Evolutionary conservation across 2,329 filamentous ascomycete genomes (phyloP).

Genomic region (Monosporascus ibericus): DNA sequence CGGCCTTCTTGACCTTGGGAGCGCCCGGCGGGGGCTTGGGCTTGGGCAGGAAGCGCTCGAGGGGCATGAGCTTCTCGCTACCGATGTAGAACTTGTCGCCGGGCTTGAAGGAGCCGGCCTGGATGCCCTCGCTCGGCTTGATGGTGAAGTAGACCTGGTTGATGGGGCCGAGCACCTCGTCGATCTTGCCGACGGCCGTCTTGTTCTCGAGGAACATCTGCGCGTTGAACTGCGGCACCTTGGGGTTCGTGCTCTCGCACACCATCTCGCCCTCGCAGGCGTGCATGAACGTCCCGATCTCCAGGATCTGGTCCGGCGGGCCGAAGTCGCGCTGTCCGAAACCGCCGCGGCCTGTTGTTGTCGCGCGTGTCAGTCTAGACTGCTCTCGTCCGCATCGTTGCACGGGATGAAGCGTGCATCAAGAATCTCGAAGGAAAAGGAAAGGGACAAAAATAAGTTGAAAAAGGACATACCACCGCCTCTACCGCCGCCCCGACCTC

Average conservation of each 20-base stretch:
- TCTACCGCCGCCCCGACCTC: slow-evolving; percentile 19
- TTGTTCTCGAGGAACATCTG: slow-evolving; percentile 99
- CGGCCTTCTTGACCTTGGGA: slow-evolving; percentile 58
- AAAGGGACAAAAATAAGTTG: neutral
- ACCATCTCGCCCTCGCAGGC: slow-evolving; percentile 97
- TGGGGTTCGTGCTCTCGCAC: slow-evolving; percentile 89
- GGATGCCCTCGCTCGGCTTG: slow-evolving; percentile 94
- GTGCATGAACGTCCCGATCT: slow-evolving; percentile 93
- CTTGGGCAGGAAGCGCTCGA: slow-evolving; percentile 95
- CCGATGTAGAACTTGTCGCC: slow-evolving; percentile 98
- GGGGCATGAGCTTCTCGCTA: slow-evolving; percentile 85
- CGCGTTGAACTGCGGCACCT: slow-evolving; percentile 98
- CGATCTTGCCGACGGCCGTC: slow-evolving; percentile 89
- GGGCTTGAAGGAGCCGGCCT: slow-evolving; percentile 87
- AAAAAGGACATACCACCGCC: slow-evolving; percentile 22
- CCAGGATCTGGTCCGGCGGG: slow-evolving; percentile 35
- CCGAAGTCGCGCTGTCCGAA: slow-evolving; percentile 28
- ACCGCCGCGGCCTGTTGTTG: slow-evolving; percentile 24
- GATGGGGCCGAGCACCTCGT: slow-evolving; percentile 94
- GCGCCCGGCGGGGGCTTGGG: slow-evolving; percentile 70
- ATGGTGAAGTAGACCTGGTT: slow-evolving; percentile 99
- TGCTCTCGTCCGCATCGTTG: neutral
- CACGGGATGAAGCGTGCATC: too few relatives aligned
- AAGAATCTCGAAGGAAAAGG: neutral
- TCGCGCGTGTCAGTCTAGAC: neutral